Evolutionary conservation across 2,329 filamentous ascomycete genomes (phyloP), one percentile per base, ranked within the genome.

Genomic region (Sclerotinia glacialis): DNA sequence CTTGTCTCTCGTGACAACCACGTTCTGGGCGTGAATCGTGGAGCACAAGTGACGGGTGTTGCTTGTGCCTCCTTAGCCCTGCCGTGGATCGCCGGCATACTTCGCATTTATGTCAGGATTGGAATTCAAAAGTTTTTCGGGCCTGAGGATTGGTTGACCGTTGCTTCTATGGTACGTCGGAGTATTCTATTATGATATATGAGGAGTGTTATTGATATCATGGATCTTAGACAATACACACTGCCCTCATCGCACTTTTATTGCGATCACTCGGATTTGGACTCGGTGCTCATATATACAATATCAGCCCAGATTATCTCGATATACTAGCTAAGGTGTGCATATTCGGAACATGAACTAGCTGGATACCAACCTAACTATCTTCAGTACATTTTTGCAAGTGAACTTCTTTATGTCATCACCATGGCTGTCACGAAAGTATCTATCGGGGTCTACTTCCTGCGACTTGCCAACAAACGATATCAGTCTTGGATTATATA

Each of bases 1-100:
- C 44, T 23, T 28, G 5, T 40, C 8, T 61, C 58, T 21, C 44
- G 44, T 40, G 28, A 49, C 26, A 23, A 16, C 18, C 4, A 46
- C 28, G 58, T 64, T 42, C 16, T 60, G 21, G 68, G 52, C 18
- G 50, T 73, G 28, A 70, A 66, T 46, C 68, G 71, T 5, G 71
- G 71, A 37, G 69, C 71, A 18, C 72, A 74, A 59, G 72, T 75
- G 42, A 75, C 73, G 5, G 74, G 74, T 26, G 73, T 75, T 49
- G 73, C 71, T 2, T 70, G 74, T 46, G 74, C 76, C 23, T 78
- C 80, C 42, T 52, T 81, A 23, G 67, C 74, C 11, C 47, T 81
- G 9, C 76, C 77, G 2, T 76, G 78, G 65, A 69, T 76, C 42
- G 71, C 73, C 3, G 69, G 73, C 14, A 42, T 61, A 23, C 67